Conservation (phyloP, 331 rosid species). For the Cucumis variabilis region DNA sequence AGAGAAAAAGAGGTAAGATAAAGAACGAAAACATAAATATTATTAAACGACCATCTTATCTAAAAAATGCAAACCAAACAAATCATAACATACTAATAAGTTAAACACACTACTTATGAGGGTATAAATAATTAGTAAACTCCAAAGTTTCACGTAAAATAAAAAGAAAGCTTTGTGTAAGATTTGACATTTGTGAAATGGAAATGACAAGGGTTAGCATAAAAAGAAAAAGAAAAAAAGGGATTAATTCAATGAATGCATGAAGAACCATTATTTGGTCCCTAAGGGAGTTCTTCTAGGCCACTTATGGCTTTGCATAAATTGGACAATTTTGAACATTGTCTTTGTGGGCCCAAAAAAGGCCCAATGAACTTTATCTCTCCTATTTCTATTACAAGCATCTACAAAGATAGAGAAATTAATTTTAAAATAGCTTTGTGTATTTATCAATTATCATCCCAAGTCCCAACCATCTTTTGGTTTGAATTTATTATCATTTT, state of each 20-base stretch:
- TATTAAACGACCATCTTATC: too few relatives aligned
- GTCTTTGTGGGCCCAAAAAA: not conserved
- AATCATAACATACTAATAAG: too few relatives aligned
- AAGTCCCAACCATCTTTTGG: too few relatives aligned
- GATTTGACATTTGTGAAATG: slow-evolving; percentile 12
- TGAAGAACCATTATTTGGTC: not conserved
- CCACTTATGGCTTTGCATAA: not conserved
- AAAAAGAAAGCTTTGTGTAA: not conserved
- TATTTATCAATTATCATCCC: too few relatives aligned
- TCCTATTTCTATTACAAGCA: too few relatives aligned
- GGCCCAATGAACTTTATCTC: not conserved
- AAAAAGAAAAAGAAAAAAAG: not conserved
- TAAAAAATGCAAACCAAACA: too few relatives aligned
- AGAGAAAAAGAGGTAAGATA: too few relatives aligned
- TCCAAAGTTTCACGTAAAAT: not conserved
- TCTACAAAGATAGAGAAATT: too few relatives aligned
- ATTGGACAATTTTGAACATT: not conserved
- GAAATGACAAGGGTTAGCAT: not conserved
- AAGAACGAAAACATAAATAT: too few relatives aligned
- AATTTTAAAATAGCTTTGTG: too few relatives aligned
- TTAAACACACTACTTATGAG: too few relatives aligned
- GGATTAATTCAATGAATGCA: not conserved
- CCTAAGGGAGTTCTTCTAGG: not conserved
- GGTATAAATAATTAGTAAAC: not conserved
- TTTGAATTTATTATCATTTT: too few relatives aligned